Evolutionary conservation across 139 green algal genomes (phyloP).

Genomic region (Zygnema circumcarinatum): DNA sequence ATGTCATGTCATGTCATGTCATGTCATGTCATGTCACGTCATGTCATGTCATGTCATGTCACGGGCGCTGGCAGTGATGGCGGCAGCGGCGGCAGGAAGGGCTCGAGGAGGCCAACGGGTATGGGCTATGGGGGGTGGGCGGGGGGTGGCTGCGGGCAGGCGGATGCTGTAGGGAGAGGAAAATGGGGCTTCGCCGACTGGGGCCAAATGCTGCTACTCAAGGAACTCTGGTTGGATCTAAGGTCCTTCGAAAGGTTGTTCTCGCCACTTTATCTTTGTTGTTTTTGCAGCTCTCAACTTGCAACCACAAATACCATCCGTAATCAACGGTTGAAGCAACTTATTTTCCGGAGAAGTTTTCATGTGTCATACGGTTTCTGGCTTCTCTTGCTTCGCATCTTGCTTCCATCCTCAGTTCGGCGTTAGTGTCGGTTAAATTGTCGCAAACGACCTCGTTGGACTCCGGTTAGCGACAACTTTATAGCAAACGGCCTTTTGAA

Average conservation of each 20-base stretch:
- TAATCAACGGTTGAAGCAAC: no score
- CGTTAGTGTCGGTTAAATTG: no score
- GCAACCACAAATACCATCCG: no score
- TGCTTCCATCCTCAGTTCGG: no score
- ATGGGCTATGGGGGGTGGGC: background rate
- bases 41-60: background rate
- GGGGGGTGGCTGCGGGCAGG: background rate
- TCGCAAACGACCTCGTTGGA: no score
- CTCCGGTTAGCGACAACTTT: no score
- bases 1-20: background rate
- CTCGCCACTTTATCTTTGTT: background rate
- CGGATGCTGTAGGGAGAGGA: background rate
- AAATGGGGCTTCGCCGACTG: background rate
- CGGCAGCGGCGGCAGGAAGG: conserved; percentile 3
- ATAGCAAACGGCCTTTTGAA: no score
- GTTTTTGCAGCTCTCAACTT: no score
- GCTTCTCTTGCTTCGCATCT: no score
- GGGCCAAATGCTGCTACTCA: background rate
- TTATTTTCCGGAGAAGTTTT: no score
- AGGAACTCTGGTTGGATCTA: background rate
- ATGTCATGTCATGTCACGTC: background rate
- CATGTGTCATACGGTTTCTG: no score
- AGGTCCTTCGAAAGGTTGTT: background rate
- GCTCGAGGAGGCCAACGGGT: background rate
- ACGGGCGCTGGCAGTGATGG: background rate